Evolutionary conservation across 2,329 filamentous ascomycete genomes (phyloP), one percentile per base, ranked within the genome.

Genomic region (Paramyrothecium sp.): DNA sequence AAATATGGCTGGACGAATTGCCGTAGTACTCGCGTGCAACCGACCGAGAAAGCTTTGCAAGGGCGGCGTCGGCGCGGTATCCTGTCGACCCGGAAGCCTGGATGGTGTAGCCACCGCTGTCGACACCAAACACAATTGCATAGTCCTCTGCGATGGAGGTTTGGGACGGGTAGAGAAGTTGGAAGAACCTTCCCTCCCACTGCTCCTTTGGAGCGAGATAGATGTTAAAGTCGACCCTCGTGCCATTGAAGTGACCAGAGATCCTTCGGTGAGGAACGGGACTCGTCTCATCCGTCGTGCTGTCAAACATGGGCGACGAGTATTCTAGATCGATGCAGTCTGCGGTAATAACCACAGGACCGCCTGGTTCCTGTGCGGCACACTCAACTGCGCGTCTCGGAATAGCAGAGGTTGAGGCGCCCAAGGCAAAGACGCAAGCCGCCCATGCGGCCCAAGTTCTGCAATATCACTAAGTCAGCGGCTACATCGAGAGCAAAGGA

Each of bases 51-150:
- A 63, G 50, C 34, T 62, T 65, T 10, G 64, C 65, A 1, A 59
- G 30, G 2, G 65, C 64, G 13, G 65, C 65, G 19, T 67, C 64
- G 2, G 60, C 63, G 3, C 63, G 61, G 47, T 62, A 66, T 1
- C 64, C 63, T 1, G 8, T 26, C 0, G 23, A 21, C 11, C 61
- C 64, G 2, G 61, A 50, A 7, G 41, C 56, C 2, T 62, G 65
- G 20, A 64, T 51, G 12, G 59, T 61, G n/a, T 64, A 65, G 2
- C 54, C 64, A 3, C 59, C 60, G 19, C 61, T 65, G 7, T 63
- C 58, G 1, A 58, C 50, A 8, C 57, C 60, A 23, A 67, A 66
- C 0, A 10, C 41, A n/a, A 67, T 55, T 12, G 34, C 34, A 0
- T 54, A 19, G n/a, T 63, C 56, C 0, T 54, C 54, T 12, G 64